phyloP scores from a whole-genome alignment of 2,329 filamentous ascomycete species.

The Fusarium sp. region DNA sequence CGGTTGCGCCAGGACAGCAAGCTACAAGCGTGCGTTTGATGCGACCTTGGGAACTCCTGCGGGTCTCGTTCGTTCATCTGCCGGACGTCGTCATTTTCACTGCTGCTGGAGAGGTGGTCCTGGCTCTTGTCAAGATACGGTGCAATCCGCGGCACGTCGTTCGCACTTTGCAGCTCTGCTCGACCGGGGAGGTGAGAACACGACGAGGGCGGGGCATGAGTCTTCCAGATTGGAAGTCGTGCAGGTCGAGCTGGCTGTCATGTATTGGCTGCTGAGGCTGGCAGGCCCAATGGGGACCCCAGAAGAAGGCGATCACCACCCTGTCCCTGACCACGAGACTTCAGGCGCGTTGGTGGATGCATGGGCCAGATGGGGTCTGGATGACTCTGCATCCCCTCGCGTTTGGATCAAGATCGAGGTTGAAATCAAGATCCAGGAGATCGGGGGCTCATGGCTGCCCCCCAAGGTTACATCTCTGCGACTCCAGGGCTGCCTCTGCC shows the following conservation, averaged over 20 bases:
- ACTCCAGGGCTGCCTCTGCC: neutral
- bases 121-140: neutral
- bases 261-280: neutral
- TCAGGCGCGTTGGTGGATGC: slow-evolving; percentile 12
- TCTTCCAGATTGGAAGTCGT: slow-evolving; percentile 14
- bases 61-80: neutral
- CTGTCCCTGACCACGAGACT: slow-evolving; percentile 9
- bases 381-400: slow-evolving; percentile 3
- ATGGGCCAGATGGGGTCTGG: neutral
- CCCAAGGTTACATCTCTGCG: slow-evolving; percentile 7
- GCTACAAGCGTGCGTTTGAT: neutral
- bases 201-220: neutral
- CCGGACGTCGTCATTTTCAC: neutral
- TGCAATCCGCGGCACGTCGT: neutral
- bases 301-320: slow-evolving; percentile 6
- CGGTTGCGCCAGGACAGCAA: slow-evolving; percentile 3
- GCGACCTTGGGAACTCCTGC: neutral
- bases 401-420: slow-evolving; percentile 3
- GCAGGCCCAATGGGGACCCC: slow-evolving; percentile 1
- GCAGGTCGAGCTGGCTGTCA: slow-evolving; percentile 8
- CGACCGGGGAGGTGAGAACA: neutral
- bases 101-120: neutral
- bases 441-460: neutral
- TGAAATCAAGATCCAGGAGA: slow-evolving; percentile 5
- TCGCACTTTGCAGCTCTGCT: slow-evolving; percentile 1